Base-by-base conservation (phyloP, 1,284 basidiomycete species). In the Salmacisia buchloeana region DNA sequence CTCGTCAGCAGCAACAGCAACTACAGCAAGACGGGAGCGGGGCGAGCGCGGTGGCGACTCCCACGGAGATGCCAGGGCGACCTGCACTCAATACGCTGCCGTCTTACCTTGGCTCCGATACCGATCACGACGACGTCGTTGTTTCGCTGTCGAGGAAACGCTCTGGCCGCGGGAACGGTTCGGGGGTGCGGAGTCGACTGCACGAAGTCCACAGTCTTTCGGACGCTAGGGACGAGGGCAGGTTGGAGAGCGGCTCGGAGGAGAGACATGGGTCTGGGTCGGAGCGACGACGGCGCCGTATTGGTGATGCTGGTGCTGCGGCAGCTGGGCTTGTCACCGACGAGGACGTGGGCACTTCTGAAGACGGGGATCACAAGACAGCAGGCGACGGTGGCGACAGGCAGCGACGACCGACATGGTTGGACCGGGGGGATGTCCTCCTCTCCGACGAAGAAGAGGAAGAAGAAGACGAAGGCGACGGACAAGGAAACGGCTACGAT, bases 41-140 rank as follows among this genome's bases (percentile, higher is more conserved):
- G 25, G 23, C 46, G 23, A 25, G 29, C 18, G 49, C 49, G 34
- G 27, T 27, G 27, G 49, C 39, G 15, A 43, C 15, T 3, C 18
- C 39, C 18, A 43, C 39, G 15, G n/a, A n/a, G n/a, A n/a, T n/a
- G 23, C 39, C 39, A 18, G 5, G 9, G 25, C 49, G 49, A 13
- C 49, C 49, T 33, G 4, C 29, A 31, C 27, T 54, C 27, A 29
- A 15, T 33, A n/a, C 49, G 10, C n/a, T 54, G 3, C 49, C 29
- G 3, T 54, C 49, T 7, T 54, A 54, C 49, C 10, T 54, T n/a
- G 49, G 49, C 10, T 54, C 49, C 21, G 49, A 54, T n/a, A 54
- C 49, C 12, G 49, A 54, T 31, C 49, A 31, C 15, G 49, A 54
- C 27, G 49, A 54, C 21, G 18, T n/a, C n/a, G n/a, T 54, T 13